phyloP scores from a whole-genome alignment of 345 rosid species.

The Sonneratia alba region DNA sequence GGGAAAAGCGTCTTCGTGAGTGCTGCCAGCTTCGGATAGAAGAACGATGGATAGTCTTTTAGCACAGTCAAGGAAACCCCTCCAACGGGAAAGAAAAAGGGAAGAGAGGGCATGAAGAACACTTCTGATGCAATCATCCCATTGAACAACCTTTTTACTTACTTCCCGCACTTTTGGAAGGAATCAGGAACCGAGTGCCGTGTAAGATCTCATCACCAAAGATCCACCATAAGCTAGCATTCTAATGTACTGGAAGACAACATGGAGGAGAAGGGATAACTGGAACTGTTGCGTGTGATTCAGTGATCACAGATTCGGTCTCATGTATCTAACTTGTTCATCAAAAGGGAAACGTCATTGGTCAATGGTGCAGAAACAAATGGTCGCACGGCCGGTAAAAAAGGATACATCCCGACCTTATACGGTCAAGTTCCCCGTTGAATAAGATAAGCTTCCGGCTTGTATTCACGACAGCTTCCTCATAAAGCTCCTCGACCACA shows the following conservation, averaged over 20 bases:
- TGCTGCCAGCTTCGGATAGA: constrained; percentile 87
- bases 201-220: no score
- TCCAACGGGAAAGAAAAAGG: background rate
- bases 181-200: no score
- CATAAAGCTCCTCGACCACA: constrained; percentile 92
- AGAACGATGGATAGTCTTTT: constrained; percentile 81
- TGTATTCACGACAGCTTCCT: constrained; percentile 64
- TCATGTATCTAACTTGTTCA: background rate
- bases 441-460: constrained; percentile 60
- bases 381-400: background rate
- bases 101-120: background rate
- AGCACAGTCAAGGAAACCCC: constrained; percentile 22
- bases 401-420: constrained; percentile 97
- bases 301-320: background rate
- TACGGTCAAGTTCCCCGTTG: constrained; percentile 92
- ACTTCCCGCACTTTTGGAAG: no score
- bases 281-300: background rate
- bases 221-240: no score
- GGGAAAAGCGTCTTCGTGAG: constrained; percentile 68
- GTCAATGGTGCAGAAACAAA: background rate
- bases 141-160: no score
- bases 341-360: no score
- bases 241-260: no score
- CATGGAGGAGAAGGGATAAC: background rate
- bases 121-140: background rate